Evolutionary conservation across 2,329 filamentous ascomycete genomes (phyloP).

Genomic region (Hypoxylon sp.): DNA sequence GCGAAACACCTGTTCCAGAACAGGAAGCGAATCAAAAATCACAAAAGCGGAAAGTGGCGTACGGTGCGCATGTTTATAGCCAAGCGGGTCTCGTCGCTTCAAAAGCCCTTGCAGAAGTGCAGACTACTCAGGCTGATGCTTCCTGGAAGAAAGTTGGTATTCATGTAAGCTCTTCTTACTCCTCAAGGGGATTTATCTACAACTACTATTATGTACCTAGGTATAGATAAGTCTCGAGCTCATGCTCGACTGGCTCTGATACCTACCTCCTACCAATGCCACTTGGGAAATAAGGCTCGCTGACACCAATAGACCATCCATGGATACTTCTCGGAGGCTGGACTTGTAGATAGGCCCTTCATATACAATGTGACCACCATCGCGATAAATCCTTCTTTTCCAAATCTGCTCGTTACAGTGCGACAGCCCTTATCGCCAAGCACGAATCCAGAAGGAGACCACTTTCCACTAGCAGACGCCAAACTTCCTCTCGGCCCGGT

Average conservation of each 20-base stretch:
- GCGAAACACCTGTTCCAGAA: constrained; percentile 11
- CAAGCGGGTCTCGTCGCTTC: constrained; percentile 60
- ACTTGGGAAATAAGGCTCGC: neutral
- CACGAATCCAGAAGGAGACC: constrained; percentile 52
- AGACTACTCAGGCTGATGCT: constrained; percentile 42
- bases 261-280: neutral
- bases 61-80: constrained; percentile 63
- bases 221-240: neutral
- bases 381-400: constrained; percentile 64
- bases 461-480: constrained; percentile 60
- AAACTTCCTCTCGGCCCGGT: constrained; percentile 58
- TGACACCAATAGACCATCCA: constrained; percentile 64
- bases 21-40: neutral
- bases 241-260: constrained; percentile 1
- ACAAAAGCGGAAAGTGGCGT: constrained; percentile 49
- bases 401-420: constrained; percentile 65
- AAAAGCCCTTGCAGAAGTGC: constrained; percentile 53
- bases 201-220: constrained; percentile 5
- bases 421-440: constrained; percentile 63
- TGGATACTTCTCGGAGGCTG: constrained; percentile 68
- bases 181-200: neutral
- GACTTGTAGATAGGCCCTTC: constrained; percentile 65
- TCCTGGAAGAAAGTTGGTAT: constrained; percentile 53
- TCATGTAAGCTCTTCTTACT: constrained; percentile 56
- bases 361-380: constrained; percentile 65